phyloP scores from a whole-genome alignment of 148 eudicot genomes.

The Rhododendron vialii region DNA sequence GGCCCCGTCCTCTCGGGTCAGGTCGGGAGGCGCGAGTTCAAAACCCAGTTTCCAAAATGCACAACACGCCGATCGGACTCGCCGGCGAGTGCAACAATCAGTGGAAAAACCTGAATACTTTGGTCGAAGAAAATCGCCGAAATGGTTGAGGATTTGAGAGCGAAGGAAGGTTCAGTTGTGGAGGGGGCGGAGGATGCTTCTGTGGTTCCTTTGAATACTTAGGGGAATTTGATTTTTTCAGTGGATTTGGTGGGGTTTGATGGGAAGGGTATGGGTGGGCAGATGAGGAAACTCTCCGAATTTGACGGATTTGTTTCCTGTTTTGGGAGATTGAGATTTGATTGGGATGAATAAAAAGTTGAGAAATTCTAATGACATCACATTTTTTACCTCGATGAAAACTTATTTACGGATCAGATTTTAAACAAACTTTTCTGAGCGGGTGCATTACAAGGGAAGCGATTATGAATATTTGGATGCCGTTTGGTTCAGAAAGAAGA shows the following conservation, averaged over 20 bases:
- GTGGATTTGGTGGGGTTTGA: conserved; percentile 2
- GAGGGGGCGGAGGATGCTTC: neutral
- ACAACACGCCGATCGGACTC: neutral
- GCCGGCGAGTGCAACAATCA: conserved; percentile 5
- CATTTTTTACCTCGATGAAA: no score
- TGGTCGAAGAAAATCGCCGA: conserved; percentile 15
- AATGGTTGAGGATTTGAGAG: conserved; percentile 15
- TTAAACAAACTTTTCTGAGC: no score
- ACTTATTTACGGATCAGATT: no score
- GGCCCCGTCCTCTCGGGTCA: no score
- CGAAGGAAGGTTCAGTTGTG: conserved; percentile 15
- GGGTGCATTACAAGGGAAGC: conserved; percentile 15
- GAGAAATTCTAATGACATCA: no score
- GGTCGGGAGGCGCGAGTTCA: no score
- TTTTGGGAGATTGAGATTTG: neutral
- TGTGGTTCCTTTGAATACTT: conserved; percentile 12
- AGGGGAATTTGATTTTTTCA: conserved; percentile 16
- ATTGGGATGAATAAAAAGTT: neutral
- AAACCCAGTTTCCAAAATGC: no score
- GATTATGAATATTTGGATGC: conserved; percentile 18
- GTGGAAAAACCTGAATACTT: neutral
- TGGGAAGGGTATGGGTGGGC: conserved; percentile 1
- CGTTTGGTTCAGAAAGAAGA: conserved; percentile 30
- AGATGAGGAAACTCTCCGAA: neutral
- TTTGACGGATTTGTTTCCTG: conserved; percentile 8